phyloP scores from a whole-genome alignment of 352 stramenopile genomes.

The Globisporangium heterothallicum region DNA sequence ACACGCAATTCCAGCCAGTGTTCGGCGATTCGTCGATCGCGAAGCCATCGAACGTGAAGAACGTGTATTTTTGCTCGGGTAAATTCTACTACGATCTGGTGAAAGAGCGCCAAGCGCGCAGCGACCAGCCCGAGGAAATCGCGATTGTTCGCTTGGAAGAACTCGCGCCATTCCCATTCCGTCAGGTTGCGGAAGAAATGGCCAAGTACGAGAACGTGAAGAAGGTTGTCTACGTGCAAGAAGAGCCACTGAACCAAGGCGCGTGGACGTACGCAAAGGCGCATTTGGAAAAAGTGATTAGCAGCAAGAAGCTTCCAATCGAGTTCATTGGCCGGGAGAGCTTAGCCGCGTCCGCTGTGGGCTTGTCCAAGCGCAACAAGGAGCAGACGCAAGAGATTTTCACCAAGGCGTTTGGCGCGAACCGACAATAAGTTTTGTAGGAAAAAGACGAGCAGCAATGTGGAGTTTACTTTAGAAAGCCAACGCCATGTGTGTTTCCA shows the following conservation, averaged over 20 bases:
- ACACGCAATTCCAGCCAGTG: constrained; percentile 62
- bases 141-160: constrained; percentile 78
- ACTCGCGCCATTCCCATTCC: constrained; percentile 80
- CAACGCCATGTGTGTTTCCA: background rate
- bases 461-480: no score
- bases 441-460: constrained; percentile 11
- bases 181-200: constrained; percentile 53
- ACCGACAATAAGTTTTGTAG: constrained; percentile 6
- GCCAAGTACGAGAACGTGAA: constrained; percentile 56
- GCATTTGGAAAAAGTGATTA: constrained; percentile 74
- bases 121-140: constrained; percentile 38
- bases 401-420: constrained; percentile 43
- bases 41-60: constrained; percentile 47
- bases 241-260: constrained; percentile 80
- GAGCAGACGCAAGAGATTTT: constrained; percentile 66
- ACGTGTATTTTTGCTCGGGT: constrained; percentile 73
- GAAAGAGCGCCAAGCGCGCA: constrained; percentile 46
- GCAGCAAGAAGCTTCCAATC: constrained; percentile 44
- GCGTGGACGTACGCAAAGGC: constrained; percentile 65
- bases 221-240: constrained; percentile 74
- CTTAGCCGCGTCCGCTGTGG: constrained; percentile 65
- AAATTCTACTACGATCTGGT: constrained; percentile 87
- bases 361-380: constrained; percentile 63
- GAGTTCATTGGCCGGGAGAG: constrained; percentile 72
- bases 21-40: constrained; percentile 48